Conservation (phyloP, 495 filamentous ascomycete species). For the Apodospora peruviana region DNA sequence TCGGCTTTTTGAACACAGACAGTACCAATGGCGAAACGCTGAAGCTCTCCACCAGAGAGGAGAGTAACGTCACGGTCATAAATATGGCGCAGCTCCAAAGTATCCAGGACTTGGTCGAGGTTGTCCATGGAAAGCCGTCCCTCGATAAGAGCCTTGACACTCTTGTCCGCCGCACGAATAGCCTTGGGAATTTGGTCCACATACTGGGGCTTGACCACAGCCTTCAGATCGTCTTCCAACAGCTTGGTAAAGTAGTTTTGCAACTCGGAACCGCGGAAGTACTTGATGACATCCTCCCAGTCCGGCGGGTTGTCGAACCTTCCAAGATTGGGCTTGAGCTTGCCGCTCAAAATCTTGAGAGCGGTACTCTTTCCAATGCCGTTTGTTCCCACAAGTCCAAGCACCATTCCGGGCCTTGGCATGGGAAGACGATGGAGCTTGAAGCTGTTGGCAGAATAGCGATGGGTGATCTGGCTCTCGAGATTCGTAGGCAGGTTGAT, state of each 20-base stretch:
- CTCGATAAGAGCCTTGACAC: conserved; percentile 71
- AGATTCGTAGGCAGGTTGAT: conserved; percentile 99
- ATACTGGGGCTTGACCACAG: conserved; percentile 98
- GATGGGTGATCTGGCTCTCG: conserved; percentile 94
- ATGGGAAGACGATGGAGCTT: conserved; percentile 96
- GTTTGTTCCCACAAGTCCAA: conserved; percentile 96
- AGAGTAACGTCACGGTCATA: conserved; percentile 79
- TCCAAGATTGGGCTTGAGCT: conserved; percentile 95
- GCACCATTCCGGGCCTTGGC: conserved; percentile 91
- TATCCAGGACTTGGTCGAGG: conserved; percentile 75
- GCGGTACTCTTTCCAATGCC: conserved; percentile 99
- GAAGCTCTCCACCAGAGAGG: conserved; percentile 94
- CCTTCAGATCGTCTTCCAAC: conserved; percentile 91
- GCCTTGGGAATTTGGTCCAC: conserved; percentile 96
- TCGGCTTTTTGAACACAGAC: conserved; percentile 95
- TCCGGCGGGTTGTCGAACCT: conserved; percentile 94
- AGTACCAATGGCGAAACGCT: conserved; percentile 92
- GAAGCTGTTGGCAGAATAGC: conserved; percentile 99
- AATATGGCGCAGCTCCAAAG: conserved; percentile 81
- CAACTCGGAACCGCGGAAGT: conserved; percentile 94
- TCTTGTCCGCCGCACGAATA: conserved; percentile 70
- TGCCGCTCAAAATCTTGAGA: conserved; percentile 94
- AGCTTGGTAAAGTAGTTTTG: conserved; percentile 99
- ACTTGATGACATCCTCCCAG: conserved; percentile 97
- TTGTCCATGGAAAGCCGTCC: conserved; percentile 70